Percentiles rank a stretch among this genome's conserved stretches.
These are phyloP conservation scores for Neospermospora avenae DNA, from an alignment of 2,329 filamentous ascomycete genomes.

Conservation along the genomic window DNA sequence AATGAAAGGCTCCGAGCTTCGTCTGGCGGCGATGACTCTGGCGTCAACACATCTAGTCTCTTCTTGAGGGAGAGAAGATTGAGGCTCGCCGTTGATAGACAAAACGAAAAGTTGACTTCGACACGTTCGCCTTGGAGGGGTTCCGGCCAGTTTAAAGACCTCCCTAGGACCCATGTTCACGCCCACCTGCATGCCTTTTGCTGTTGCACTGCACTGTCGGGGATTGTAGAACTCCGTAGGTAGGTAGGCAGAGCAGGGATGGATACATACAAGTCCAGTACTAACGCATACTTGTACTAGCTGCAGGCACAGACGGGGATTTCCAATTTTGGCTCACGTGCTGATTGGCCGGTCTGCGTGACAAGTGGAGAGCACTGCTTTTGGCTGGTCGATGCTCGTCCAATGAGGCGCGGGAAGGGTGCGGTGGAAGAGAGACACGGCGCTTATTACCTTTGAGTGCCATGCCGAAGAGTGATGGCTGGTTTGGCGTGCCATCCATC, in stretches of 20 bases:
- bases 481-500: not conserved
- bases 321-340: conserved; percentile 25
- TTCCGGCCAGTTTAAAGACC: conserved; percentile 23
- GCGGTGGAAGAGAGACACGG: not conserved
- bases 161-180: conserved; percentile 12
- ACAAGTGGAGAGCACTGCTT: conserved; percentile 15
- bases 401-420: conserved; percentile 1
- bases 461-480: conserved; percentile 6
- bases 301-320: conserved; percentile 2
- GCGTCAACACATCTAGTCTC: conserved; percentile 27
- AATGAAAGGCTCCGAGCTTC: conserved; percentile 21
- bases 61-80: conserved; percentile 9
- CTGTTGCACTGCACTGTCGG: not conserved
- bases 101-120: conserved; percentile 6
- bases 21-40: conserved; percentile 27
- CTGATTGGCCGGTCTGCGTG: conserved; percentile 21
- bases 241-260: too few relatives aligned
- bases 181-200: not conserved
- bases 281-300: not conserved
- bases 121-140: not conserved
- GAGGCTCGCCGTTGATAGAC: conserved; percentile 21
- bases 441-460: conserved; percentile 7
- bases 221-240: too few relatives aligned
- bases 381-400: not conserved
- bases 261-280: too few relatives aligned